Conservation (phyloP, 139 green algal species). For the Spirogloea muscicola region DNA sequence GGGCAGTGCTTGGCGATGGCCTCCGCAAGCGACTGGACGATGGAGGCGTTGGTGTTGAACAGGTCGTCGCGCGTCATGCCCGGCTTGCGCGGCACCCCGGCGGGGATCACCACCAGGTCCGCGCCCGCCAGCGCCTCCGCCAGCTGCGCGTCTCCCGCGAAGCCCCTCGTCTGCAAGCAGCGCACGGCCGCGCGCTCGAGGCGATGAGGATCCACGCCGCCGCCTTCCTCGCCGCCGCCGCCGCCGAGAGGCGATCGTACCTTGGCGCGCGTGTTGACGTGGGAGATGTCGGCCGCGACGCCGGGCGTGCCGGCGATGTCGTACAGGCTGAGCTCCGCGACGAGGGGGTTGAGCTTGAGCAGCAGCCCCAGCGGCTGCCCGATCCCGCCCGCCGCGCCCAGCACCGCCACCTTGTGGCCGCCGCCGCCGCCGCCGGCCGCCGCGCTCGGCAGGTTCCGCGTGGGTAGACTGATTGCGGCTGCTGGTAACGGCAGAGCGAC, state of each 20-base stretch:
- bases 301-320: conserved; percentile 90
- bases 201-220: neutral
- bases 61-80: conserved; percentile 99
- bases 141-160: conserved; percentile 74
- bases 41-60: conserved; percentile 95
- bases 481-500: no score
- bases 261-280: conserved; percentile 83
- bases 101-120: conserved; percentile 91
- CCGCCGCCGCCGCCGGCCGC: neutral
- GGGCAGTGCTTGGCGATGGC: conserved; percentile 71
- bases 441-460: no score
- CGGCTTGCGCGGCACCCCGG: conserved; percentile 94
- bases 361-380: conserved; percentile 89
- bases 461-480: no score
- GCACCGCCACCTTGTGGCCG: conserved; percentile 75
- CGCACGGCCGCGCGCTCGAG: no score
- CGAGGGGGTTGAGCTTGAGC: conserved; percentile 86
- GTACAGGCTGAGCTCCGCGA: conserved; percentile 87
- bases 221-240: neutral
- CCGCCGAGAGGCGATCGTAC: conserved; percentile 46
- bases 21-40: conserved; percentile 80
- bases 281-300: conserved; percentile 87
- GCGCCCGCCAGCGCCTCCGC: conserved; percentile 61
- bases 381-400: conserved; percentile 92
- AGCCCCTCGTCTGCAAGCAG: conserved; percentile 51